These are phyloP conservation scores for Tolypocladium sp. DNA, from an alignment of 2,329 filamentous ascomycete genomes.

Conservation along the genomic window DNA sequence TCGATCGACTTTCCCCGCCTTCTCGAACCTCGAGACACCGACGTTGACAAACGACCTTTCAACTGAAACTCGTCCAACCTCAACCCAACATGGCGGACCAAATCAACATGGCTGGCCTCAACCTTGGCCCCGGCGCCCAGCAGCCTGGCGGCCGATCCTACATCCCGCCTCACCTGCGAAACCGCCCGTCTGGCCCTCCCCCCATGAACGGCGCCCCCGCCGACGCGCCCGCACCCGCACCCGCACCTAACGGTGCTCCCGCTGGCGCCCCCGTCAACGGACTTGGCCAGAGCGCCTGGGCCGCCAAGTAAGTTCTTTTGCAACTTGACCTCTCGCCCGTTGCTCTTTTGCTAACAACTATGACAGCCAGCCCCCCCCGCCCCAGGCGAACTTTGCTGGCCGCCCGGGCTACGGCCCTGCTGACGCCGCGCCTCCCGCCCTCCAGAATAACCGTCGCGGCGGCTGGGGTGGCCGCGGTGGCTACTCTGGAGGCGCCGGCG, in stretches of 20 bases:
- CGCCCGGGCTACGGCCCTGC: slow-evolving; percentile 20
- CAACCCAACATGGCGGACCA: slow-evolving; percentile 65
- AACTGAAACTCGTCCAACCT: slow-evolving; percentile 10
- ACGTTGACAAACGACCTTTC: slow-evolving; percentile 3
- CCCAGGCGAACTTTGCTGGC: slow-evolving; percentile 16
- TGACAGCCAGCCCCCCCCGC: slow-evolving; percentile 1
- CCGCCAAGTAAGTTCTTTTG: slow-evolving; percentile 28
- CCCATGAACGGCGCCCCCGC: slow-evolving; percentile 5
- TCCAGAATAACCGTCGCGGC: slow-evolving; percentile 20
- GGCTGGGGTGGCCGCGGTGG: slow-evolving; percentile 25
- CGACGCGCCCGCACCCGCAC: not conserved
- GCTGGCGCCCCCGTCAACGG: slow-evolving; percentile 12
- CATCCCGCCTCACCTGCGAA: slow-evolving; percentile 77
- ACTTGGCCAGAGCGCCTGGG: slow-evolving; percentile 45
- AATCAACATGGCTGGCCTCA: slow-evolving; percentile 72
- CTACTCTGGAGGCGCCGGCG: slow-evolving; percentile 26
- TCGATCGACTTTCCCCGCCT: slow-evolving; percentile 3
- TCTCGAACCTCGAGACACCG: not conserved
- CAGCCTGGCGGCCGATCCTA: slow-evolving; percentile 50
- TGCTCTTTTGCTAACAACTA: not conserved
- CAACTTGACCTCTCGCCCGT: not conserved
- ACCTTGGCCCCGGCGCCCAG: slow-evolving; percentile 40
- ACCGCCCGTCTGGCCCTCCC: slow-evolving; percentile 20
- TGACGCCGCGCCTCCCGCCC: slow-evolving; percentile 5
- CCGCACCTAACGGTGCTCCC: slow-evolving; percentile 8